A percentile compares a stretch with the other conserved stretches of the same genome.
phyloP scores from a whole-genome alignment of 352 stramenopile genomes.

The Pythium oligandrum region DNA sequence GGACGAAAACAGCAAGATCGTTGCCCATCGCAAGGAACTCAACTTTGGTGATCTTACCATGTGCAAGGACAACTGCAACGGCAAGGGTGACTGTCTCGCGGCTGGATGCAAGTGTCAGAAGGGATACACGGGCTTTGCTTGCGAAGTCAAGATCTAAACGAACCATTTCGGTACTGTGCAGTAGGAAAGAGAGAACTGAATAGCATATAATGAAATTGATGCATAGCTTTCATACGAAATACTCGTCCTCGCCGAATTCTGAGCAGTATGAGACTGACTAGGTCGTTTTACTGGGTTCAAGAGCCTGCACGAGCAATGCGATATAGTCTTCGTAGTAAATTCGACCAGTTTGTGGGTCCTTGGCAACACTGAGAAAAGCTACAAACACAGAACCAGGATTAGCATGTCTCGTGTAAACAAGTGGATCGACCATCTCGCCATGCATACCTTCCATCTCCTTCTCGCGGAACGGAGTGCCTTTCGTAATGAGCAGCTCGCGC shows the following conservation, averaged over 20 bases:
- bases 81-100: background rate
- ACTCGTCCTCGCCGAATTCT: too few species aligned
- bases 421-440: background rate
- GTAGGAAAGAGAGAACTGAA: too few species aligned
- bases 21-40: conserved; percentile 2
- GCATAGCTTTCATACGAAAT: background rate
- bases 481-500: conserved; percentile 83
- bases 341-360: conserved; percentile 78
- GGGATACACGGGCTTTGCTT: conserved; percentile 6
- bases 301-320: conserved; percentile 57
- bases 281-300: conserved; percentile 22
- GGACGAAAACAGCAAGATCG: background rate
- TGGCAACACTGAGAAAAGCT: conserved; percentile 79
- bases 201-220: background rate
- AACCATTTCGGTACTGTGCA: too few species aligned
- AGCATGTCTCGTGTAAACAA: too few species aligned
- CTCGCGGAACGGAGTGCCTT: conserved; percentile 86
- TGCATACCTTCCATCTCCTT: conserved; percentile 86
- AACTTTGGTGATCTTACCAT: background rate
- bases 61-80: conserved; percentile 2
- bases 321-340: conserved; percentile 94
- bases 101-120: conserved; percentile 3
- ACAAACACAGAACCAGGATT: conserved; percentile 3
- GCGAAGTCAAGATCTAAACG: background rate
- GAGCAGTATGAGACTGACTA: too few species aligned